Evolutionary conservation across 495 filamentous ascomycete species (phyloP), one percentile per base, ranked within the genome.

Genomic region (Podospora sp.): DNA sequence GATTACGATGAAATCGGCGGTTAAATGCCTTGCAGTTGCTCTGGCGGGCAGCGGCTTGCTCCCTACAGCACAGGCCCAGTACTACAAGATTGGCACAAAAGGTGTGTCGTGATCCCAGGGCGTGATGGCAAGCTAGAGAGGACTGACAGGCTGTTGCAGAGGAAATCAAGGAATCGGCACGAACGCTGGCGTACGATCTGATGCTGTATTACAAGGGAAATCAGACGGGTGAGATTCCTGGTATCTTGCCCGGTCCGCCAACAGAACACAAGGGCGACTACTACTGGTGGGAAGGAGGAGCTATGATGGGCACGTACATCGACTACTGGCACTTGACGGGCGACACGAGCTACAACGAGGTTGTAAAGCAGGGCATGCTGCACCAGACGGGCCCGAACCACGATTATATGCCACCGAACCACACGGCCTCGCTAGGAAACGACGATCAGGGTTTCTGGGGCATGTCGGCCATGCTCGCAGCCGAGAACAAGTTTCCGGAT

Each of bases 371-470:
- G 12, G 89, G 85, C 27, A 78, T 92, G 82, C 79, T 91, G 52
- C 84, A 76, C 75, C 90, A 92, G 68, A 82, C 83, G 63, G 90
- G 88, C 7, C 79, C 78, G 56, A 77, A 86, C 57, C 81, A 88
- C 65, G 69, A 76, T 55, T 92, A 86, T 73, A 87, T 89, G 77
- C 86, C 88, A 49, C 79, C 80, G 2, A 93, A 94, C 73, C 89
- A 91, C 67, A 91, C 88, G 26, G 86, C 87, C 64, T 88, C 88
- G 0, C 83, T 90, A 55, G 91, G 91, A 29, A 94, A 94, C 72
- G 91, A 94, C 71, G 91, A 94, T 66, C 91, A 94, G 74, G 89
- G 89, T 0, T 94, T 93, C 73, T 96, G 92, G 92, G 91, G 82
- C 25, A 81, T 94, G 69, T 86, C 89, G n/a, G 87, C 89, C 27